Evolutionary conservation across 768 basidiomycete genomes (phyloP).

Genomic region (Pholiota microspora): DNA sequence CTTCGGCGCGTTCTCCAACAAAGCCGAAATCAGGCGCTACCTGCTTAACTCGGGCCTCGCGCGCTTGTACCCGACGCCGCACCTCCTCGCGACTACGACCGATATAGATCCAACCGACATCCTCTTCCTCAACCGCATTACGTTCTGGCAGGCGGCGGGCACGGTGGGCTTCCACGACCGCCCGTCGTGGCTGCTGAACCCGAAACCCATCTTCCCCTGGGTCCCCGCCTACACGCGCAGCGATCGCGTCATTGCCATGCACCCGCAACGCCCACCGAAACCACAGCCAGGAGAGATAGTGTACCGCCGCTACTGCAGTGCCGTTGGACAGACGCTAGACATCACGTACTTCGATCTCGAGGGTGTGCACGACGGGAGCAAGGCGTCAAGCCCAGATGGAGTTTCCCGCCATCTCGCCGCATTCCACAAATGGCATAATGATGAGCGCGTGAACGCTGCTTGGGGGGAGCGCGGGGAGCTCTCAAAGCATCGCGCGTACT

Average conservation of each 20-base stretch:
- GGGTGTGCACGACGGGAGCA: conserved; percentile 20
- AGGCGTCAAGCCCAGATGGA: background rate
- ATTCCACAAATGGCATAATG: conserved; percentile 50
- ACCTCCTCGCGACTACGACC: conserved; percentile 8
- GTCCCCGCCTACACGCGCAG: conserved; percentile 41
- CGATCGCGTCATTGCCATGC: conserved; percentile 45
- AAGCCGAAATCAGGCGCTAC: conserved; percentile 32
- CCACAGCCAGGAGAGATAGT: conserved; percentile 37
- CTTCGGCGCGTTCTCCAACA: conserved; percentile 29
- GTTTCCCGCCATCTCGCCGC: conserved; percentile 37
- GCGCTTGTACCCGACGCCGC: conserved; percentile 13
- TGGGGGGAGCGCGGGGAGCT: conserved; percentile 47
- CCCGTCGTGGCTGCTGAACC: conserved; percentile 28
- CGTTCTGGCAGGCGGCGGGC: conserved; percentile 54
- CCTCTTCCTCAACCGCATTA: conserved; percentile 37
- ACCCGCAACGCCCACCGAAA: conserved; percentile 51
- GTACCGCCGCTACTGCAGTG: conserved; percentile 37
- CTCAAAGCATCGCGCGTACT: conserved; percentile 41
- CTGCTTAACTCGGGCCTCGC: conserved; percentile 38
- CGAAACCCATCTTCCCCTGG: conserved; percentile 31
- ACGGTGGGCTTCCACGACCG: conserved; percentile 29
- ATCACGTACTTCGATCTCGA: conserved; percentile 32
- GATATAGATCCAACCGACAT: conserved; percentile 15
- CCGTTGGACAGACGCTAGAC: conserved; percentile 29
- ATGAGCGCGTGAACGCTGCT: conserved; percentile 40